Base-by-base conservation (phyloP, 1,284 basidiomycete genomes). In the Microbotryomycetes sp. region DNA sequence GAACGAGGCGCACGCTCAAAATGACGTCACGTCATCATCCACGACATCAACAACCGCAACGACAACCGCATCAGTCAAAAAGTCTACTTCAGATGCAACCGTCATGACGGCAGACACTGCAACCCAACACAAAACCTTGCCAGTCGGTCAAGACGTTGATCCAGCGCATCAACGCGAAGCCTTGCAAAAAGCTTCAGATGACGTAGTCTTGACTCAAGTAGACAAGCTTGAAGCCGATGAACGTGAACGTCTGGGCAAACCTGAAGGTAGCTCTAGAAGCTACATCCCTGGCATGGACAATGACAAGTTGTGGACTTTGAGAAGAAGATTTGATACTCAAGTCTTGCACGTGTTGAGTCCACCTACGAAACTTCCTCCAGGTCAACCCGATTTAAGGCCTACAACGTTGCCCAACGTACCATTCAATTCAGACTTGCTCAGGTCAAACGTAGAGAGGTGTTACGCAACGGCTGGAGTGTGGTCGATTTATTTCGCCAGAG, bases 321-420 rank as follows among this genome's bases (percentile, higher is more conserved):
- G 77, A 14, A 66, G 78, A n/a, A 52, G 74, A 6, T 79, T 79
- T 60, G 75, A 79, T 62, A 64, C 64, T 76, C 75, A 79, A 73
- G 70, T 79, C 62, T 75, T 74, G 19, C 78, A 79, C 62, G 76
- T 62, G n/a, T 66, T 71, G 73, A 58, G 73, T 70, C 49, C 73
- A 68, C 69, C 76, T 36, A 61, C 70, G 25, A 62, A 69, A 25
- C 68, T 76, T 0, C 77, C 77, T 0, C 58, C 71, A 0, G 65
- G 61, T 45, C 74, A 79, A 58, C 78, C 78, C 15, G 78, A 78
- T 60, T 72, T 78, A 6, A 76, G 77, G 49, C 71, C 70, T 1
- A 74, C 76, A 5, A 71, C 70, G 3, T 73, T 78, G 14, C 77
- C 77, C 0, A 71, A 74, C 51, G 71, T 78, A 2, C 76, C 77